A percentile compares a stretch with the other conserved stretches of the same genome.
These are phyloP conservation scores for Phlebiopsis gigantea DNA, from an alignment of 768 basidiomycete species.

Conservation along the genomic window DNA sequence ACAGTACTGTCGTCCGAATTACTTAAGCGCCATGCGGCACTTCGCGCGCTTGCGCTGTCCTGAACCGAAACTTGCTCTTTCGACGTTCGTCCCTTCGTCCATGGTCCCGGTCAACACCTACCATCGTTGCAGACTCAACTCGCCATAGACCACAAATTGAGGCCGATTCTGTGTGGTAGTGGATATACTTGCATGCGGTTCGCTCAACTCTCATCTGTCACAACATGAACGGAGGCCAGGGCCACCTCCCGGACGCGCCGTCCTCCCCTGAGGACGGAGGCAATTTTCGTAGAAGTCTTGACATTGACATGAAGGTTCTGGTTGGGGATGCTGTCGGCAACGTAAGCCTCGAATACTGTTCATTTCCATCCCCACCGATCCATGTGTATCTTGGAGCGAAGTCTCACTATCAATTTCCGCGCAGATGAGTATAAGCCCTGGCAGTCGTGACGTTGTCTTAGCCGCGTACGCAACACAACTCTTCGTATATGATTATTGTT, in stretches of 20 bases:
- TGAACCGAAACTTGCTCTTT: no score
- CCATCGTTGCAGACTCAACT: no score
- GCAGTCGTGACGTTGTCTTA: constrained; percentile 83
- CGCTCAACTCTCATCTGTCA: no score
- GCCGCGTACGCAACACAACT: constrained; percentile 59
- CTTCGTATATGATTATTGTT: background rate
- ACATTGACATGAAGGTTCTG: constrained; percentile 76
- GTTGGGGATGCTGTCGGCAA: constrained; percentile 83
- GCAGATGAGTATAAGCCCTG: constrained; percentile 90
- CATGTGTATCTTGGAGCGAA: background rate
- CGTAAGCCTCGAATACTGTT: constrained; percentile 38
- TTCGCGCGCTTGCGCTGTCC: no score
- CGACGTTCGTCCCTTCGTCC: no score
- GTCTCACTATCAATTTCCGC: background rate
- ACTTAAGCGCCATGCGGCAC: no score
- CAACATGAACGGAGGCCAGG: background rate
- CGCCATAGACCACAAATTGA: no score
- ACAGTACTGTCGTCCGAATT: no score
- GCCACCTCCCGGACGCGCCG: constrained; percentile 12
- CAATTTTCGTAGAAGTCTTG: constrained; percentile 52
- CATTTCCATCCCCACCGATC: background rate
- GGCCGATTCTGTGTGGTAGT: no score
- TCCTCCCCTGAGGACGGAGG: constrained; percentile 47
- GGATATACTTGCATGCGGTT: no score
- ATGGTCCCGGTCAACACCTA: no score